Conservation (phyloP, 306 rosid genomes). For the Lathyrus oleraceus region DNA sequence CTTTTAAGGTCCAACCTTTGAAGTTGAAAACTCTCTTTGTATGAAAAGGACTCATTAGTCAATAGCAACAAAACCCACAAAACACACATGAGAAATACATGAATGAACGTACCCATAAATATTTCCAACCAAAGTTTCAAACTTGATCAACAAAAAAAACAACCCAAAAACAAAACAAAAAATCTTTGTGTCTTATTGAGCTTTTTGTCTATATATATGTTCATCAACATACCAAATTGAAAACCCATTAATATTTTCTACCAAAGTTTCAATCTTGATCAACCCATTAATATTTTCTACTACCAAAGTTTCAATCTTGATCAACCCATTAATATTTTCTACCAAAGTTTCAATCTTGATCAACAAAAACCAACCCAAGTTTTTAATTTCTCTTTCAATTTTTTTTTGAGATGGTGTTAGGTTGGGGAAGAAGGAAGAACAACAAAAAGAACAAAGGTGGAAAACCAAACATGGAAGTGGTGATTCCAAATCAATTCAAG, state of each 20-base stretch:
- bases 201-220: neutral
- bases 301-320: neutral
- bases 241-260: slow-evolving; percentile 22
- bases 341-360: no score
- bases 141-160: slow-evolving; percentile 26
- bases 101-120: slow-evolving; percentile 20
- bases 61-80: neutral
- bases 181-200: no score
- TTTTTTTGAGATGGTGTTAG: slow-evolving; percentile 52
- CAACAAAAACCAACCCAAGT: neutral
- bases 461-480: slow-evolving; percentile 41
- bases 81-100: slow-evolving; percentile 18
- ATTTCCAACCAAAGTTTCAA: slow-evolving; percentile 25
- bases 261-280: neutral
- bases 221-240: neutral
- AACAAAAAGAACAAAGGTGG: slow-evolving; percentile 8
- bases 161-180: neutral
- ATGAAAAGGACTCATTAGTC: slow-evolving; percentile 26
- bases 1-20: slow-evolving; percentile 44
- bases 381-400: no score
- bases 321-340: no score
- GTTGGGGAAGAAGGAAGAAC: slow-evolving; percentile 53
- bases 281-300: slow-evolving; percentile 23
- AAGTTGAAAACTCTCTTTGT: slow-evolving; percentile 37
- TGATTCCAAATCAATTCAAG: slow-evolving; percentile 56